phyloP scores from a whole-genome alignment of 2,329 filamentous ascomycete species.

The Incumbomyces delicatus region DNA sequence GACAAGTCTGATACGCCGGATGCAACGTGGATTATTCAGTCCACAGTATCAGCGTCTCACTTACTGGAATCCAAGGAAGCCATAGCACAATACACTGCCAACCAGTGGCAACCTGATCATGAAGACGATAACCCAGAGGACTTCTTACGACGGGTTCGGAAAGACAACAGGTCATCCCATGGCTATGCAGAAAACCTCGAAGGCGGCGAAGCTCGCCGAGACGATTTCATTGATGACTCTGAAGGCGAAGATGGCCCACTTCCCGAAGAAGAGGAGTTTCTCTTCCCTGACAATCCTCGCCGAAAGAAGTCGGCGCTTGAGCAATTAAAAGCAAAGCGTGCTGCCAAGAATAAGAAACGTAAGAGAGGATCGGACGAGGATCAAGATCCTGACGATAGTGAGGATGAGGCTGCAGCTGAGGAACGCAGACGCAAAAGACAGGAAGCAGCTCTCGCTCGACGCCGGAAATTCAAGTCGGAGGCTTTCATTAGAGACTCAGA shows the following conservation, averaged over 20 bases:
- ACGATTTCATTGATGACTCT: slow-evolving; percentile 56
- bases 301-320: slow-evolving; percentile 1
- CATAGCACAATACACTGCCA: slow-evolving; percentile 70
- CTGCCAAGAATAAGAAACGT: slow-evolving; percentile 36
- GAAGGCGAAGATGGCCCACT: slow-evolving; percentile 48
- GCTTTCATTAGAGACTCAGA: slow-evolving; percentile 74
- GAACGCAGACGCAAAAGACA: slow-evolving; percentile 53
- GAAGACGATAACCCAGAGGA: slow-evolving; percentile 60
- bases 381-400: slow-evolving; percentile 42
- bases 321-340: slow-evolving; percentile 49
- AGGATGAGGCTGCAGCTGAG: slow-evolving; percentile 51
- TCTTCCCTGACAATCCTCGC: slow-evolving; percentile 53
- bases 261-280: slow-evolving; percentile 38
- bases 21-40: slow-evolving; percentile 68
- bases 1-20: slow-evolving; percentile 63
- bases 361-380: slow-evolving; percentile 30
- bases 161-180: slow-evolving; percentile 8
- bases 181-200: slow-evolving; percentile 32
- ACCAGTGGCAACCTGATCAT: slow-evolving; percentile 67
- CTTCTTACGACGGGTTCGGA: slow-evolving; percentile 61
- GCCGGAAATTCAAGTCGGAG: slow-evolving; percentile 71
- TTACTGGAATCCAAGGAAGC: slow-evolving; percentile 60
- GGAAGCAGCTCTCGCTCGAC: slow-evolving; percentile 65
- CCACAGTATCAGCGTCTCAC: slow-evolving; percentile 51
- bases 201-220: slow-evolving; percentile 33